Conservation (phyloP, 495 filamentous ascomycete genomes). For the Penicillium dipodomyicola region DNA sequence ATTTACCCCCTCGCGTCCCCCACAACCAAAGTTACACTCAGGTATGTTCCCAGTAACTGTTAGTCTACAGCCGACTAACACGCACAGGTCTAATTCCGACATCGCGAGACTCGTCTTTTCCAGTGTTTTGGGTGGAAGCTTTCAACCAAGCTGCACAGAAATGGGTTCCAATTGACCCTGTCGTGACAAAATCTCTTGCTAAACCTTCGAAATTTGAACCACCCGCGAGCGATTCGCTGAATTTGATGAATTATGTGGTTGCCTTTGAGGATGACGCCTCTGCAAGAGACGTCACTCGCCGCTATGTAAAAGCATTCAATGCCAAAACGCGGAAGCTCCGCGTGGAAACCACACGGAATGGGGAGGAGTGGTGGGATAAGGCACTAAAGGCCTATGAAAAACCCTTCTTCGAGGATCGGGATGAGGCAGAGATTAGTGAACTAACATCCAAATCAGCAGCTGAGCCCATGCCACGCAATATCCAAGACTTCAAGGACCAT, state of each 20-base stretch:
- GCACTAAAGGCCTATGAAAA: slow-evolving; percentile 60
- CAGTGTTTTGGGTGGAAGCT: slow-evolving; percentile 91
- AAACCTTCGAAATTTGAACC: slow-evolving; percentile 79
- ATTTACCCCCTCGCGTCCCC: slow-evolving; percentile 32
- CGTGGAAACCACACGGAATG: slow-evolving; percentile 65
- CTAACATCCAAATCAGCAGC: slow-evolving; percentile 63
- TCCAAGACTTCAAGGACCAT: slow-evolving; percentile 91
- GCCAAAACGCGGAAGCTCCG: slow-evolving; percentile 78
- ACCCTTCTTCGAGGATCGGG: slow-evolving; percentile 58
- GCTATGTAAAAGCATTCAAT: slow-evolving; percentile 79
- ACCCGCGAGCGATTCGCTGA: slow-evolving; percentile 67
- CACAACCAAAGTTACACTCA: slow-evolving; percentile 5
- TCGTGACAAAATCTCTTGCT: slow-evolving; percentile 73
- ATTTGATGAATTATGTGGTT: slow-evolving; percentile 77
- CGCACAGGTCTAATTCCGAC: slow-evolving; percentile 21
- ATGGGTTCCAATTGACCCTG: slow-evolving; percentile 85
- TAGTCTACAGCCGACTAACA: slow-evolving; percentile 2
- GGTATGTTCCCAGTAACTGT: slow-evolving; percentile 9
- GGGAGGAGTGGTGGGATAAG: slow-evolving; percentile 70
- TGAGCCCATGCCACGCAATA: slow-evolving; percentile 87
- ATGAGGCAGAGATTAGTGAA: slow-evolving; percentile 79
- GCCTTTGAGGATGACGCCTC: slow-evolving; percentile 77
- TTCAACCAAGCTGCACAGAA: slow-evolving; percentile 81
- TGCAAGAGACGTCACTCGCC: slow-evolving; percentile 75
- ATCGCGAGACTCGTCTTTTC: slow-evolving; percentile 57